phyloP scores from a whole-genome alignment of 176 grass and related monocot genomes.

The Elaeis guineensis region DNA sequence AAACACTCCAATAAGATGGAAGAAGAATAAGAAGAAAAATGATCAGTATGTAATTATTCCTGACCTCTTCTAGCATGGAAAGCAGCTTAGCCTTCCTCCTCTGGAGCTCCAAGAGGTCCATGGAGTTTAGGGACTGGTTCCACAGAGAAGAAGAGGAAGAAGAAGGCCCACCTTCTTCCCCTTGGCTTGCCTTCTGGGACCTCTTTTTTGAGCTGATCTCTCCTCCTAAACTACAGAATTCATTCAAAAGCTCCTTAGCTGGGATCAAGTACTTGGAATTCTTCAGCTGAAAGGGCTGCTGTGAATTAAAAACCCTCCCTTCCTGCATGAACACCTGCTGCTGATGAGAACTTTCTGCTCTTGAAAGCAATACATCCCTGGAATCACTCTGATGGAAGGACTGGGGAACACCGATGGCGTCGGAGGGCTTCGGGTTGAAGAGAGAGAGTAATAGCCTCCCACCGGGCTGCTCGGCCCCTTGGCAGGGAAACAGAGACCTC shows the following conservation, averaged over 20 bases:
- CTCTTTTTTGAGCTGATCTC: neutral
- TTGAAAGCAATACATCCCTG: neutral
- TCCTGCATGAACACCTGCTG: neutral
- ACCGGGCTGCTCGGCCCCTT: too few relatives aligned
- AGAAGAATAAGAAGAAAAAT: neutral
- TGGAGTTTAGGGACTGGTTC: neutral
- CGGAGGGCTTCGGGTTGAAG: neutral
- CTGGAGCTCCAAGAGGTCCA: constrained; percentile 15
- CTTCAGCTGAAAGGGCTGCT: constrained; percentile 6
- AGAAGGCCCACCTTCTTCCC: neutral
- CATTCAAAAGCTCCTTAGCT: constrained; percentile 14
- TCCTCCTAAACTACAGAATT: constrained; percentile 12
- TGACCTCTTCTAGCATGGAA: constrained; percentile 20
- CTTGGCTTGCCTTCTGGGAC: neutral
- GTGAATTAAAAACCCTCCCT: neutral
- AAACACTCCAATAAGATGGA: neutral
- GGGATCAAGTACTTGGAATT: constrained; percentile 8
- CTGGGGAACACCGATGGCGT: neutral
- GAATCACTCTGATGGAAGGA: neutral
- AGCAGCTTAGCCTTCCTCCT: constrained; percentile 16
- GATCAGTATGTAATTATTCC: neutral
- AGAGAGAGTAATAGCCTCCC: constrained; percentile 4
- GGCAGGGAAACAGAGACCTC: neutral
- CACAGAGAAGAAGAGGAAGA: neutral
- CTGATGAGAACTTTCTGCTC: neutral